These are phyloP conservation scores for Zoysia matrella DNA, from an alignment of 202 grass and related monocot species.

Conservation along the genomic window DNA sequence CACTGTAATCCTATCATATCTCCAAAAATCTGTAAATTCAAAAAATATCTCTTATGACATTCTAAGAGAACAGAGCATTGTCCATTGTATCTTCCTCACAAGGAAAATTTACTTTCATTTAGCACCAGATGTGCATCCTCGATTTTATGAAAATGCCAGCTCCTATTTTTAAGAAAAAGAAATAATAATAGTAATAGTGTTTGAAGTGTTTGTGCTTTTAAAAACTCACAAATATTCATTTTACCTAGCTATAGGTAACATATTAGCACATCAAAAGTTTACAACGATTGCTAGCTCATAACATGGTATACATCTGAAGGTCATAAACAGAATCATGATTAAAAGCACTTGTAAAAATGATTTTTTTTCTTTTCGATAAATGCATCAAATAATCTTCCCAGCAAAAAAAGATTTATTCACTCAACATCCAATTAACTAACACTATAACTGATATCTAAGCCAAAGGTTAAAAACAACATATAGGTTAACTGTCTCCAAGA, in stretches of 20 bases:
- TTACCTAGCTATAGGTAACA: not conserved
- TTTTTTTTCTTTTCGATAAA: not conserved
- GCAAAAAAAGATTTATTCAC: not conserved
- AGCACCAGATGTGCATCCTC: not conserved
- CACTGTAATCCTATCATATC: not conserved
- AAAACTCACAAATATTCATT: not conserved
- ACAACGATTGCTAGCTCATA: not conserved
- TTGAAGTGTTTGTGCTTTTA: not conserved
- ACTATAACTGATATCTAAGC: not conserved
- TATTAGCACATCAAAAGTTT: not conserved
- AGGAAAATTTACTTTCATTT: not conserved
- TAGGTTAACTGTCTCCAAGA: not conserved
- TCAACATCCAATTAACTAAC: not conserved
- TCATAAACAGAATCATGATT: not conserved
- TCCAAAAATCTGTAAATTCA: not conserved
- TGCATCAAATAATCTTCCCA: not conserved
- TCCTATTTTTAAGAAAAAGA: not conserved
- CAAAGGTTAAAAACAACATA: not conserved
- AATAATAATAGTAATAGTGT: not conserved
- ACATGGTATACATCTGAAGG: not conserved
- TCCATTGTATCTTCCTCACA: not conserved
- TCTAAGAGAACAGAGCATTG: not conserved
- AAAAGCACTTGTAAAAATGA: not conserved
- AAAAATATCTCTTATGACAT: not conserved
- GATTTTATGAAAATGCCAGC: not conserved